Percentiles rank a stretch among this genome's conserved stretches.
Conservation (phyloP, 192 early-diverging fungal genomes). For the Gaertneriomyces semiglobifer region DNA sequence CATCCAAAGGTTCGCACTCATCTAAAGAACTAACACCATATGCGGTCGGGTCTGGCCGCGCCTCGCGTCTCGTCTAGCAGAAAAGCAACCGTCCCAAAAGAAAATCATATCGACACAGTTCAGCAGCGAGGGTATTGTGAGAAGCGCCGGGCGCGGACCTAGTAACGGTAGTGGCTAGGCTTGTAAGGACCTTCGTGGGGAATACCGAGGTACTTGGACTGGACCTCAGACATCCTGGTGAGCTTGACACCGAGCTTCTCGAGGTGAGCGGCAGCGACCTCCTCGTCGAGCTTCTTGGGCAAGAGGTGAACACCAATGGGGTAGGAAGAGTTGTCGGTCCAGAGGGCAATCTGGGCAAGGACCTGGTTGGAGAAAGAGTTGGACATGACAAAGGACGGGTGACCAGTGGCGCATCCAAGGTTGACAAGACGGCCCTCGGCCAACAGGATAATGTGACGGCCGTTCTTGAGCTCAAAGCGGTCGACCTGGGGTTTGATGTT, state of each 20-base stretch:
- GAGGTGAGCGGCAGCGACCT: slow-evolving; percentile 94
- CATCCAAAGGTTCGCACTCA: too few species aligned
- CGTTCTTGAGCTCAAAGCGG: slow-evolving; percentile 87
- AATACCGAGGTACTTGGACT: slow-evolving; percentile 83
- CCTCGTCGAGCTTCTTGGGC: slow-evolving; percentile 99
- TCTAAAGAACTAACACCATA: too few species aligned
- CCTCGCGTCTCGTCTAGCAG: too few species aligned
- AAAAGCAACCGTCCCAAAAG: too few species aligned
- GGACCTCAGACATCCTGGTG: slow-evolving; percentile 68
- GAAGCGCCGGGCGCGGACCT: not conserved
- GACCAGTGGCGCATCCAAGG: slow-evolving; percentile 98
- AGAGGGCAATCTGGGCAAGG: slow-evolving; percentile 97
- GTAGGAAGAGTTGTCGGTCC: slow-evolving; percentile 84
- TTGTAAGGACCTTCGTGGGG: slow-evolving; percentile 88
- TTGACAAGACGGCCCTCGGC: slow-evolving; percentile 99
- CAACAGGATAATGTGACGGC: slow-evolving; percentile 93
- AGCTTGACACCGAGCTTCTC: slow-evolving; percentile 94
- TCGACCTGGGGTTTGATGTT: slow-evolving; percentile 99
- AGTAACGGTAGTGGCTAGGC: slow-evolving; percentile 94
- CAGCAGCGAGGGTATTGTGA: too few species aligned
- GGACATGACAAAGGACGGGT: slow-evolving; percentile 99
- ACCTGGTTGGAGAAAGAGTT: slow-evolving; percentile 99
- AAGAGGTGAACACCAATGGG: slow-evolving; percentile 96
- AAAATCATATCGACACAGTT: too few species aligned
- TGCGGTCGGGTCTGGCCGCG: too few species aligned